Base-by-base conservation (phyloP, 2,329 filamentous ascomycete genomes). In the Trichoderma sp. region DNA sequence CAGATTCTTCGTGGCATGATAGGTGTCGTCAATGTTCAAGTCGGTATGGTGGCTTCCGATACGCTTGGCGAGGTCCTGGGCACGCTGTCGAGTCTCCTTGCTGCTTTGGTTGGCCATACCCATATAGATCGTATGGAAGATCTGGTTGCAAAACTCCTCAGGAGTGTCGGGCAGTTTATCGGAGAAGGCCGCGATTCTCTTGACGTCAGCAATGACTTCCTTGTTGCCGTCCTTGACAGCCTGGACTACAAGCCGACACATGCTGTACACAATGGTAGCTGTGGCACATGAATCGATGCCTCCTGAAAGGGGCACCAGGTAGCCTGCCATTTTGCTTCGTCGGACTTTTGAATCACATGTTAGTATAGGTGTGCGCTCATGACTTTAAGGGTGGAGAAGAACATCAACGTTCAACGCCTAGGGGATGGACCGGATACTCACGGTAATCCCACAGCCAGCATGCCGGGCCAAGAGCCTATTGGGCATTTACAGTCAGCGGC, bases 1-100 rank as follows among this genome's bases (percentile, higher is more conserved):
- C 21, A 64, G 19, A 14, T 39, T 43, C 34, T 64, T 48, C 0
- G 30, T 43, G 47, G 62, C 62, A n/a, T 41, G 30, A 26, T 34
- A 41, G 14, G 54, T 56, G 14, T 64, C 45, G 72, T 94, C 91
- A 64, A 94, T 92, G 71, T 92, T 86, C 51, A 92, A 79, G 71
- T 93, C 85, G 4, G 85, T 81, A 72, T 95, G 92, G 71, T 92
- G 88, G 17, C 85, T 81, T 3, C 90, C 91, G 60, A 94, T 92
- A 5, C 79, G 81, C 4, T 79, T 72, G 5, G 83, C 74, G 0
- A 94, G 81, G 0, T 83, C 80, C 71, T 84, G 84, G 1, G 91
- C 89, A 30, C 57, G 45, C 21, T 82, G 79, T 10, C 90, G 79
- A 0, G 90, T 93, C 68, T 92, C 89, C 48, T 79, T 77, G 26